Percentiles rank a stretch among this genome's conserved stretches.
These are phyloP conservation scores for Linnemannia zychae DNA, from an alignment of 192 early-diverging fungal genomes.

Conservation along the genomic window DNA sequence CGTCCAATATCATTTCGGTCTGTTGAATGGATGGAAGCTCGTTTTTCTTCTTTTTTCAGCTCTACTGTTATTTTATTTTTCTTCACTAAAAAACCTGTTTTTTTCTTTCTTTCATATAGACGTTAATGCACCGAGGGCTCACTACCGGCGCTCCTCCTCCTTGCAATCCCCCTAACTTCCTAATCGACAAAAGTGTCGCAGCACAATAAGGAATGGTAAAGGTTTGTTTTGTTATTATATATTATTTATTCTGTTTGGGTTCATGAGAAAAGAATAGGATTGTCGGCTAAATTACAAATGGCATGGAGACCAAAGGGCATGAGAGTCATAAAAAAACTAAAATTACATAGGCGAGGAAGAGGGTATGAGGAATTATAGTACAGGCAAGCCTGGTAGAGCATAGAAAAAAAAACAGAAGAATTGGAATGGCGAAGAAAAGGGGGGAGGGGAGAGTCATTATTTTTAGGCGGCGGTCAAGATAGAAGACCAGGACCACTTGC, in stretches of 20 bases:
- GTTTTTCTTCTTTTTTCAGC: not conserved
- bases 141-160: no score
- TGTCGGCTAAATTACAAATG: slow-evolving; percentile 3
- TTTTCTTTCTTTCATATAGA: no score
- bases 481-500: slow-evolving; percentile 39
- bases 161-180: not conserved
- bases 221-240: not conserved
- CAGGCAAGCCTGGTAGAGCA: not conserved
- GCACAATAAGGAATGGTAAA: not conserved
- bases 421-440: not conserved
- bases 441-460: not conserved
- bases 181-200: not conserved
- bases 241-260: not conserved
- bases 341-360: not conserved
- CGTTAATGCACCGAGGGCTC: no score
- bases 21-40: no score
- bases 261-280: not conserved
- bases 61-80: no score
- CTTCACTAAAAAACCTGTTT: not conserved
- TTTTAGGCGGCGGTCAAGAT: slow-evolving; percentile 17
- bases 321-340: not conserved
- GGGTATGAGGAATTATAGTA: not conserved
- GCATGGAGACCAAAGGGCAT: not conserved
- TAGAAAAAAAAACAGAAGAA: slow-evolving; percentile 11
- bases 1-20: not conserved